Percentiles rank a stretch among this genome's conserved stretches.
Evolutionary conservation across 352 stramenopile species (phyloP).

Genomic region (Globisporangium camurandrum): DNA sequence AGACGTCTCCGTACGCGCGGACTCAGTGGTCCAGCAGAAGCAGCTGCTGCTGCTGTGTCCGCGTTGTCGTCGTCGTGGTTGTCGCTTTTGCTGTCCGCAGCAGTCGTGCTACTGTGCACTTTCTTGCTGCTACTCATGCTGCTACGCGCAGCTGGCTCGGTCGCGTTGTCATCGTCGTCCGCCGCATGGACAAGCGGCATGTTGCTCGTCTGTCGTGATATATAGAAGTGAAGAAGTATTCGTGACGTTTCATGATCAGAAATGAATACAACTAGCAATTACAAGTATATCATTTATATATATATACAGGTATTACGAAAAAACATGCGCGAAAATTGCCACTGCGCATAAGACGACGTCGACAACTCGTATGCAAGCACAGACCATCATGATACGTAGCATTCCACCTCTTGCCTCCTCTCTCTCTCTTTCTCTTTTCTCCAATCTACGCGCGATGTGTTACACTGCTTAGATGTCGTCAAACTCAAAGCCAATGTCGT

Average conservation of each 20-base stretch:
- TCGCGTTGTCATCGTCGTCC: not conserved
- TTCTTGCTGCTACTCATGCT: not conserved
- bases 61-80: not conserved
- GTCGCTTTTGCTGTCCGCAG: not conserved
- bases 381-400: constrained; percentile 14
- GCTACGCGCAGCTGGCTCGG: not conserved
- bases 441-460: not conserved
- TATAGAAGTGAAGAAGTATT: too few relatives aligned
- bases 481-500: constrained; percentile 88
- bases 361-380: too few relatives aligned
- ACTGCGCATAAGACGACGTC: not conserved
- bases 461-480: constrained; percentile 89
- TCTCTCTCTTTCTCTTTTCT: not conserved
- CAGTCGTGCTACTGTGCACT: not conserved
- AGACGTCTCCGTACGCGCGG: constrained; percentile 60
- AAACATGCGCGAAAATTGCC: not conserved
- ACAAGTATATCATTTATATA: not conserved
- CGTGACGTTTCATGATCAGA: too few relatives aligned
- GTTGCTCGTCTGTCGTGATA: too few relatives aligned
- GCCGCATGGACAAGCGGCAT: not conserved
- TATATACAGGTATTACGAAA: not conserved
- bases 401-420: constrained; percentile 2
- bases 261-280: too few relatives aligned
- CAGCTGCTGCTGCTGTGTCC: not conserved
- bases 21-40: constrained; percentile 32